Evolutionary conservation across 495 filamentous ascomycete species (phyloP).

Genomic region (Penicillium goetzii): DNA sequence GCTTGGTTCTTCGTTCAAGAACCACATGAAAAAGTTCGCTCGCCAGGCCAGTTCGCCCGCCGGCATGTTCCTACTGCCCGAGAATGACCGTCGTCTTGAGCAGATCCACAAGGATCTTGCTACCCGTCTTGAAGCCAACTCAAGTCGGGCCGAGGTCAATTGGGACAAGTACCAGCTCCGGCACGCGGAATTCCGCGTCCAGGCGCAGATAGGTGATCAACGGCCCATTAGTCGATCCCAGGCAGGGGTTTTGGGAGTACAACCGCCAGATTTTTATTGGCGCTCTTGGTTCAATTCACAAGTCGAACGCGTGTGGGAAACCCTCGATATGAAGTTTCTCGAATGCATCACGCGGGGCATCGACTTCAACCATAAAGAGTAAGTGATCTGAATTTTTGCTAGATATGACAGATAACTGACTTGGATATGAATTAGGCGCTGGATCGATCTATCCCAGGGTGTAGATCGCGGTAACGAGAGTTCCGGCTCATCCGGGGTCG

Average conservation of each 20-base stretch:
- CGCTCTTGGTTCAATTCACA: slow-evolving; percentile 49
- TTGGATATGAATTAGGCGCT: slow-evolving; percentile 40
- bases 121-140: slow-evolving; percentile 18
- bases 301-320: slow-evolving; percentile 66
- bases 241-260: slow-evolving; percentile 48
- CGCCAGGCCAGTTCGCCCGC: slow-evolving; percentile 66
- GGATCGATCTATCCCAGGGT: slow-evolving; percentile 77
- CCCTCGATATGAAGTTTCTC: slow-evolving; percentile 66
- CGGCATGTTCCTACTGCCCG: slow-evolving; percentile 61
- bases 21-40: slow-evolving; percentile 48
- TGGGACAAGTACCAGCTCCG: slow-evolving; percentile 63
- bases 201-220: slow-evolving; percentile 51
- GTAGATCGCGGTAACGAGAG: slow-evolving; percentile 60
- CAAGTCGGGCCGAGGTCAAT: slow-evolving; percentile 30
- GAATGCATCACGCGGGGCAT: slow-evolving; percentile 46
- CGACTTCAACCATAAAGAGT: slow-evolving; percentile 69
- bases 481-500: slow-evolving; percentile 56
- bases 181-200: slow-evolving; percentile 56
- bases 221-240: slow-evolving; percentile 62
- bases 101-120: slow-evolving; percentile 49
- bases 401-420: not conserved
- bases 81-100: slow-evolving; percentile 61
- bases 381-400: slow-evolving; percentile 23
- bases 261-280: slow-evolving; percentile 60
- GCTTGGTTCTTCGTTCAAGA: slow-evolving; percentile 2